Evolutionary conservation across 1,139 yeast genomes (phyloP).

Genomic region (Taphrina deformans): DNA sequence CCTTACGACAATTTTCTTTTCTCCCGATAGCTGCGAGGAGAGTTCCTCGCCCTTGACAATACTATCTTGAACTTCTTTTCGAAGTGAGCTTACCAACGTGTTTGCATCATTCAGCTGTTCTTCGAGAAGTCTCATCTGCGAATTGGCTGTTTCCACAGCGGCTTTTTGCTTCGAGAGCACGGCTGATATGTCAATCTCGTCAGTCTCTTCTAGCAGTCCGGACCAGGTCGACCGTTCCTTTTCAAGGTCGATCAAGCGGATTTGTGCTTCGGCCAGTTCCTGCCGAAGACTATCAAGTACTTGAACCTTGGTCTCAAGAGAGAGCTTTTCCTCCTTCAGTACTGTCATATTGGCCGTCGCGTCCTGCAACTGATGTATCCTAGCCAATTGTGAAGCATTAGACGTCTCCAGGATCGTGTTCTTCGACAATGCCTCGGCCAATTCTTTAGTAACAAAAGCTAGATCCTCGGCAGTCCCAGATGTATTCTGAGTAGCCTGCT

Average conservation of each 20-base stretch:
- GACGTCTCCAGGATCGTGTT: constrained; percentile 59
- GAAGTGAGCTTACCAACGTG: constrained; percentile 43
- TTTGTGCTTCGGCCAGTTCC: constrained; percentile 54
- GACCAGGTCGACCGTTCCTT: constrained; percentile 50
- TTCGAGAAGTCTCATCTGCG: constrained; percentile 44
- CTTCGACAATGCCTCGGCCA: constrained; percentile 59
- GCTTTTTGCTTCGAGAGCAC: constrained; percentile 46
- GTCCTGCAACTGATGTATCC: constrained; percentile 49
- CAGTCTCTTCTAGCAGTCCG: constrained; percentile 42
- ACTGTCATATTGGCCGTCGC: constrained; percentile 53
- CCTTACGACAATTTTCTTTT: constrained; percentile 41
- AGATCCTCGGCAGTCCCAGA: constrained; percentile 44
- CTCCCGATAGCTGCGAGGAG: not conserved
- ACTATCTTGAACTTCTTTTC: constrained; percentile 41
- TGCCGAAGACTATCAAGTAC: constrained; percentile 53
- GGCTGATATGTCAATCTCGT: constrained; percentile 42
- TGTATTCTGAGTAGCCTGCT: constrained; percentile 44
- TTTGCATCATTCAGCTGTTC: constrained; percentile 37
- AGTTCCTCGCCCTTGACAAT: not conserved
- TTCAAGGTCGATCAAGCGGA: constrained; percentile 55
- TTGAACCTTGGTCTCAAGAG: constrained; percentile 50
- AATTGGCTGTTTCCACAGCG: constrained; percentile 44
- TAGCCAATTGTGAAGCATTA: constrained; percentile 53
- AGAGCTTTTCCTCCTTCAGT: constrained; percentile 54
- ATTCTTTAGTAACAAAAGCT: constrained; percentile 53